Conservation (phyloP, 768 basidiomycete species). For the Cyathus striatus region DNA sequence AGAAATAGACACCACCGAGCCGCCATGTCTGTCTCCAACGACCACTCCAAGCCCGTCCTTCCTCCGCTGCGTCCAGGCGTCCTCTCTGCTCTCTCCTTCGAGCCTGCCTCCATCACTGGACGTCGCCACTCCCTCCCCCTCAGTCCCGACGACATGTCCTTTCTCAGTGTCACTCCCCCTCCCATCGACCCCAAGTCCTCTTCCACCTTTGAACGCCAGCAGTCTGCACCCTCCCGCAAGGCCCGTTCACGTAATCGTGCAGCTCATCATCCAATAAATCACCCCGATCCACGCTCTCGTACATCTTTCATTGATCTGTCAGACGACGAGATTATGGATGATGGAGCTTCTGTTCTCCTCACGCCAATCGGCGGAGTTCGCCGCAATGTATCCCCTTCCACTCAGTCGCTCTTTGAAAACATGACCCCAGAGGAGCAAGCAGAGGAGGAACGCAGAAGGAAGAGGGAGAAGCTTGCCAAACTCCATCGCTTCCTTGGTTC, state of each 20-base stretch:
- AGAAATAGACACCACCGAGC: conserved; percentile 9
- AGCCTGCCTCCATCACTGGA: conserved; percentile 28
- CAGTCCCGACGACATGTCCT: conserved; percentile 39
- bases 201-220: neutral
- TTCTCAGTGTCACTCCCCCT: conserved; percentile 21
- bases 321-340: conserved; percentile 46
- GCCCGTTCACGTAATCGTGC: conserved; percentile 13
- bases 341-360: conserved; percentile 24
- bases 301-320: conserved; percentile 66
- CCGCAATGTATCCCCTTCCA: conserved; percentile 30
- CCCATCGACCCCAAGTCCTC: conserved; percentile 9
- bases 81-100: conserved; percentile 18
- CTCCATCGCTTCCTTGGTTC: conserved; percentile 86
- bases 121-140: conserved; percentile 56
- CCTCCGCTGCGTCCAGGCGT: conserved; percentile 7
- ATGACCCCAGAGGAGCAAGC: conserved; percentile 46
- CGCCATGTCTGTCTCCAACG: conserved; percentile 16
- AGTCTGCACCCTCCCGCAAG: neutral
- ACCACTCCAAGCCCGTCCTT: conserved; percentile 6
- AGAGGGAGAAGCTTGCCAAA: conserved; percentile 73
- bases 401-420: conserved; percentile 43
- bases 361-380: conserved; percentile 16
- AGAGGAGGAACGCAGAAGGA: conserved; percentile 61
- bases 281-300: conserved; percentile 24
- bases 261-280: conserved; percentile 13